These are phyloP conservation scores for Pseudogymnoascus sp. DNA, from an alignment of 2,329 filamentous ascomycete genomes.

Conservation along the genomic window DNA sequence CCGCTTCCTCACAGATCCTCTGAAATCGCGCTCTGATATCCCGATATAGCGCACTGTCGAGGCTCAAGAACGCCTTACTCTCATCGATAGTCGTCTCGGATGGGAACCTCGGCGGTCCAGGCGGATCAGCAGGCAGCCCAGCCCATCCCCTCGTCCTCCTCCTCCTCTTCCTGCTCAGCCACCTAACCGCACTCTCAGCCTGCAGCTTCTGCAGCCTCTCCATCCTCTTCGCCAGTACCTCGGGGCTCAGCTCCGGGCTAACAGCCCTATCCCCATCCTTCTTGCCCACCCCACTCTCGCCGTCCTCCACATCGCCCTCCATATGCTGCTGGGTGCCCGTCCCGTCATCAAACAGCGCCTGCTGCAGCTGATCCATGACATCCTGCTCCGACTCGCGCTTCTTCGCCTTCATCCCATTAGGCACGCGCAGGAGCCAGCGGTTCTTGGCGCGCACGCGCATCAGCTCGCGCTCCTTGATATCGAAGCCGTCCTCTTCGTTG, in stretches of 20 bases:
- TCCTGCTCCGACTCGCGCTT: conserved; percentile 27
- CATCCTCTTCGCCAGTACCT: conserved; percentile 44
- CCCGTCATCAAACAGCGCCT: conserved; percentile 27
- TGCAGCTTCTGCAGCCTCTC: conserved; percentile 47
- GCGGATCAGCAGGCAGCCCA: conserved; percentile 57
- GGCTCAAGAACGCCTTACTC: conserved; percentile 58
- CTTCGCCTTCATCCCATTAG: conserved; percentile 46
- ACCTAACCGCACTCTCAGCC: conserved; percentile 52
- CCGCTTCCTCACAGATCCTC: conserved; percentile 57
- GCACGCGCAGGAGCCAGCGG: conserved; percentile 55
- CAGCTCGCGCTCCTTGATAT: conserved; percentile 63
- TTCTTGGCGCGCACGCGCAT: conserved; percentile 62
- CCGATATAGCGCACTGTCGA: conserved; percentile 57
- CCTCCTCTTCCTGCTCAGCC: conserved; percentile 56
- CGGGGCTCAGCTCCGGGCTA: conserved; percentile 33
- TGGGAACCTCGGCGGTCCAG: conserved; percentile 64
- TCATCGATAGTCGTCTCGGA: conserved; percentile 78
- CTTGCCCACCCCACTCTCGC: conserved; percentile 18
- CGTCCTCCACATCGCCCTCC: conserved; percentile 19
- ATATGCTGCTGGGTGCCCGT: conserved; percentile 16
- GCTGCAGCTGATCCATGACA: conserved; percentile 27
- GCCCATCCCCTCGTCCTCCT: conserved; percentile 61
- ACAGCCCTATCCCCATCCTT: conserved; percentile 17
- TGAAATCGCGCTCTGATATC: conserved; percentile 59
- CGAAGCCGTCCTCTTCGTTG: conserved; percentile 60